Base-by-base conservation (phyloP, 805 yeast genomes). In the Yamadazyma insecticola region DNA sequence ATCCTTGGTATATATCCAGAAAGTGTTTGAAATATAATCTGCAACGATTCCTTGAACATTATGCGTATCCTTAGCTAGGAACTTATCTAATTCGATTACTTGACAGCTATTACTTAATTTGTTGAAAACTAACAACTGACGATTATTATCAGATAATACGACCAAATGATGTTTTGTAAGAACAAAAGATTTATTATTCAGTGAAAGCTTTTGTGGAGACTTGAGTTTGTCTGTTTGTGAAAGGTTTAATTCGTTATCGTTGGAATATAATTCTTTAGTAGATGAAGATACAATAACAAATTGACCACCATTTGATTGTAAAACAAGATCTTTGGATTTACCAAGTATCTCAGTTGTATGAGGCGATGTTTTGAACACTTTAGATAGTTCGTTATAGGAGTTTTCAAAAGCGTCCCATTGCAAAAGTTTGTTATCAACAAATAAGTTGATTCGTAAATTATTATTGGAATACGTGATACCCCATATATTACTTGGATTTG, bases 1-100 rank as follows among this genome's bases (percentile, higher is more conserved):
- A 4, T 57, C 48, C 9, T 60, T 54, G 0, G 92, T 75, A 45
- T 64, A 85, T 3, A 83, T 55, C 98, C 98, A 92, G 44, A 64
- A 83, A 0, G 97, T 84, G 1, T 64, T 49, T 2, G 47, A 39
- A 2, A 26, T 26, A 20, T 45, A 33, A 33, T 64, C 71, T 5
- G 57, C 52, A 1, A 55, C 43, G 2, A 62, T 39, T 4, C 65
- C 68, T 13, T 48, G 11, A 1, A 58, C 33, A 12, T 31, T 29
- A 13, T 40, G n/a, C n/a, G n/a, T n/a, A n/a, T n/a, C n/a, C n/a
- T n/a, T n/a, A n/a, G n/a, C 43, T n/a, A n/a, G n/a, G n/a, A n/a
- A n/a, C n/a, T 17, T n/a, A n/a, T n/a, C n/a, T n/a, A n/a, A n/a
- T n/a, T n/a, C 26, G 26, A 9, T 20, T 16, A n/a, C n/a, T n/a